Base-by-base conservation (phyloP, 768 basidiomycete genomes). In the Russula virescens region DNA sequence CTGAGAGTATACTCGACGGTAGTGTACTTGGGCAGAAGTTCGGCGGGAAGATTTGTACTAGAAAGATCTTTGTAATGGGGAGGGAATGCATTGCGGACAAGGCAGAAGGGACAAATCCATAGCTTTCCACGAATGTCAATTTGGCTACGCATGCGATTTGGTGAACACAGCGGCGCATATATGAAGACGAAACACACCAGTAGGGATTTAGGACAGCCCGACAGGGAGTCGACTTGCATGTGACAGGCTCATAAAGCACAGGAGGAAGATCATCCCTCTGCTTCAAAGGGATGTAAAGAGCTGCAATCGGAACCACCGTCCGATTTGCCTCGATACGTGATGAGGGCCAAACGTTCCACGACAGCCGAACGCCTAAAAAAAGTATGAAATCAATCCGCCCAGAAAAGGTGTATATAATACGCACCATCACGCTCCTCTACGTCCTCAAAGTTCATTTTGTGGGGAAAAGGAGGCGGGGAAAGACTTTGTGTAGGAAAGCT, bases 1-100 rank as follows among this genome's bases (percentile, higher is more conserved):
- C 89, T 81, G 51, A 98, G 88, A n/a, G 96, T 98, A 78, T 99
- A 99, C 77, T 99, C 97, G 76, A 99, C 97, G 9, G 97, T 99
- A 35, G 97, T 98, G 80, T 98, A 98, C 76, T 97, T 95, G 71
- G 96, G 94, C 43, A 98, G 76, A 34, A 99, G 83, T 73, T 99
- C 97, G 16, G 94, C 89, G 54, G 97, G 97, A 21, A 98, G 83
- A 75, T 98, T 98, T 67, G 91, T 95, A 75, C 89, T 89, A 51
- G 94, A 94, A 68, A 99, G 96, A 73, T 98, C 96, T 77, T 97
- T 96, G 82, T 99, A 99, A 74, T 99, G 96, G 0, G 92, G 91
- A 5, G 97, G 97, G 78, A 99, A 98, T 2, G 95, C 85, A 73
- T 98, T 99, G 63, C 97, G 88, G 40, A 91, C 88, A 56, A 99